Evolutionary conservation across 2,329 filamentous ascomycete genomes (phyloP).

Genomic region (Colletotrichum euphorbiae): DNA sequence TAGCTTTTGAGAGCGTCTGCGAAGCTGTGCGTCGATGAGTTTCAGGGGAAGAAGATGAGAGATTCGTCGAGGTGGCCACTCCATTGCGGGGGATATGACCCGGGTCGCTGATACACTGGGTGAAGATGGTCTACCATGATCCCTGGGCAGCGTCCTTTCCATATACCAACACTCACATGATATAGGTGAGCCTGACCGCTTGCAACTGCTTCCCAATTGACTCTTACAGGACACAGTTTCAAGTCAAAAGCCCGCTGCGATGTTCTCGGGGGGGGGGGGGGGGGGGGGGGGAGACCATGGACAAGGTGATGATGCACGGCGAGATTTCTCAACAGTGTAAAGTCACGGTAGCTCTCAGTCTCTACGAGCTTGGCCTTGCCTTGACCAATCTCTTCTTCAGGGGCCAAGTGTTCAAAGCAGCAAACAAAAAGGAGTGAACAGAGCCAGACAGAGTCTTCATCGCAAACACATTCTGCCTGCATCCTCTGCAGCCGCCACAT

Average conservation of each 20-base stretch:
- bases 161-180: too few species aligned
- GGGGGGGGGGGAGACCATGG: constrained; percentile 46
- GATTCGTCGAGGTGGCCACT: constrained; percentile 51
- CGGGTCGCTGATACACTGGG: constrained; percentile 52
- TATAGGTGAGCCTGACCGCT: too few species aligned
- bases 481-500: constrained; percentile 40
- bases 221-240: constrained; percentile 53
- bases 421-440: constrained; percentile 43
- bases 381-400: too few species aligned
- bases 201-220: constrained; percentile 44
- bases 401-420: constrained; percentile 30
- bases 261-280: constrained; percentile 53
- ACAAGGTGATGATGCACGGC: constrained; percentile 46
- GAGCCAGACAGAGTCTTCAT: constrained; percentile 45
- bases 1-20: constrained; percentile 44
- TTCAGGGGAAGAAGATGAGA: constrained; percentile 40
- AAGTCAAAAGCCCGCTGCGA: constrained; percentile 52
- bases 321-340: constrained; percentile 43
- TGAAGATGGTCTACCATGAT: constrained; percentile 55
- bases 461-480: constrained; percentile 41
- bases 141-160: constrained; percentile 49
- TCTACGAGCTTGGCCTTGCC: too few species aligned
- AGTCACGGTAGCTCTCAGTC: too few species aligned
- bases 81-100: constrained; percentile 58
- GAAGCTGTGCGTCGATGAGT: constrained; percentile 41